phyloP scores from a whole-genome alignment of 306 rosid genomes.

The Arachis stenosperma region DNA sequence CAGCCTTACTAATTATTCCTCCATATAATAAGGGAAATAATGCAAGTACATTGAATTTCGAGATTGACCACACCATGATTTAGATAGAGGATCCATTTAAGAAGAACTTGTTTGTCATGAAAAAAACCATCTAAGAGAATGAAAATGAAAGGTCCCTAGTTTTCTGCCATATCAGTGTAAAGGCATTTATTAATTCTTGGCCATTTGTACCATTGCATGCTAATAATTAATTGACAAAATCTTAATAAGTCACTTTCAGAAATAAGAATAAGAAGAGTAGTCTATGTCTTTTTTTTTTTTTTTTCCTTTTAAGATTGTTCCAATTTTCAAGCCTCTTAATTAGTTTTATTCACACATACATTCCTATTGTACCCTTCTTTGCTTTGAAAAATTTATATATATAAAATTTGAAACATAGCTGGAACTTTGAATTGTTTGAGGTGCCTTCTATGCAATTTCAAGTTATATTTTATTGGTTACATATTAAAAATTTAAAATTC shows the following conservation, averaged over 20 bases:
- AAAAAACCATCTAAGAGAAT: slow-evolving; percentile 21
- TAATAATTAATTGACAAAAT: slow-evolving; percentile 14
- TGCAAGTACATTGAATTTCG: slow-evolving; percentile 32
- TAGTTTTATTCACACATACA: too few relatives aligned
- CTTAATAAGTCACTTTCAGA: slow-evolving; percentile 36
- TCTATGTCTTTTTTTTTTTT: slow-evolving; percentile 23
- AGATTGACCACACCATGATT: slow-evolving; percentile 44
- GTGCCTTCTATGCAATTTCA: slow-evolving; percentile 1
- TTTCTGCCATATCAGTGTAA: slow-evolving; percentile 38
- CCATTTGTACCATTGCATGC: slow-evolving; percentile 21
- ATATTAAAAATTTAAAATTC: background rate
- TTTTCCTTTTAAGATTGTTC: background rate
- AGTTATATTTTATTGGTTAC: background rate
- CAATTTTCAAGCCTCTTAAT: slow-evolving; percentile 11
- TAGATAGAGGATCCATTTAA: slow-evolving; percentile 39
- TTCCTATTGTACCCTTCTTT: too few relatives aligned
- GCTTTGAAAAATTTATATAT: too few relatives aligned
- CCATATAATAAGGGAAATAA: slow-evolving; percentile 15
- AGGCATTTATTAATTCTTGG: slow-evolving; percentile 36
- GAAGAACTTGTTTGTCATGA: slow-evolving; percentile 29
- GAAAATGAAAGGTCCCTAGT: slow-evolving; percentile 47
- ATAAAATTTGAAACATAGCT: too few relatives aligned
- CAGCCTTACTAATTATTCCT: too few relatives aligned
- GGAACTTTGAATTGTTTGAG: background rate
- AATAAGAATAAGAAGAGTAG: slow-evolving; percentile 16